Evolutionary conservation across 768 basidiomycete species (phyloP).

Genomic region (Tubosaeta sp.): DNA sequence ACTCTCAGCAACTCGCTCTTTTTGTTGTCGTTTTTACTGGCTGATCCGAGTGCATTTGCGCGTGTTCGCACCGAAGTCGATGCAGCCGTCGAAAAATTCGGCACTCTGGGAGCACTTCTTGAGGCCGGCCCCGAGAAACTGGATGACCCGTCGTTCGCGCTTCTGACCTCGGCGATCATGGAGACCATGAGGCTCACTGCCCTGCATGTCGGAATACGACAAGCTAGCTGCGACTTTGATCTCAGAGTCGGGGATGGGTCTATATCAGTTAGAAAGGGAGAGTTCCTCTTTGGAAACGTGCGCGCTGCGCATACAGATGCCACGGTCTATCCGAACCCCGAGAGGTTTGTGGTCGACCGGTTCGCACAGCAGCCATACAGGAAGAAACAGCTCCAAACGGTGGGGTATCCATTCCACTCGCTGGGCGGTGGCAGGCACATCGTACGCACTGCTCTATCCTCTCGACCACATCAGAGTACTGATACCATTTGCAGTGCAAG

Average conservation of each 20-base stretch:
- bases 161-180: slow-evolving; percentile 25
- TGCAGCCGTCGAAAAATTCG: slow-evolving; percentile 7
- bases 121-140: slow-evolving; percentile 8
- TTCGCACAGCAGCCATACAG: slow-evolving; percentile 14
- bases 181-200: slow-evolving; percentile 23
- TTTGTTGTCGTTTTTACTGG: slow-evolving; percentile 31
- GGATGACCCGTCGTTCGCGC: slow-evolving; percentile 15
- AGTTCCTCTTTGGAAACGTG: slow-evolving; percentile 17
- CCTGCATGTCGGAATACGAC: slow-evolving; percentile 14
- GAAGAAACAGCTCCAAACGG: slow-evolving; percentile 12
- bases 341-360: slow-evolving; percentile 17
- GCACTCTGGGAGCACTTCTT: slow-evolving; percentile 11
- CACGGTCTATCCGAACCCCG: slow-evolving; percentile 6
- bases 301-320: slow-evolving; percentile 18
- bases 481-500: slow-evolving; percentile 13
- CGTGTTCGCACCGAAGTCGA: slow-evolving; percentile 48
- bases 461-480: background rate
- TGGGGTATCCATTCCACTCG: slow-evolving; percentile 8
- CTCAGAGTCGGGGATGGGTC: slow-evolving; percentile 6
- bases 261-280: slow-evolving; percentile 18
- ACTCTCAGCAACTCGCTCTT: slow-evolving; percentile 18
- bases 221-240: slow-evolving; percentile 16
- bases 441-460: slow-evolving; percentile 3
- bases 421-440: slow-evolving; percentile 17
- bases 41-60: slow-evolving; percentile 39